phyloP scores from a whole-genome alignment of 1,284 basidiomycete genomes.

The Puccinia triticina region DNA sequence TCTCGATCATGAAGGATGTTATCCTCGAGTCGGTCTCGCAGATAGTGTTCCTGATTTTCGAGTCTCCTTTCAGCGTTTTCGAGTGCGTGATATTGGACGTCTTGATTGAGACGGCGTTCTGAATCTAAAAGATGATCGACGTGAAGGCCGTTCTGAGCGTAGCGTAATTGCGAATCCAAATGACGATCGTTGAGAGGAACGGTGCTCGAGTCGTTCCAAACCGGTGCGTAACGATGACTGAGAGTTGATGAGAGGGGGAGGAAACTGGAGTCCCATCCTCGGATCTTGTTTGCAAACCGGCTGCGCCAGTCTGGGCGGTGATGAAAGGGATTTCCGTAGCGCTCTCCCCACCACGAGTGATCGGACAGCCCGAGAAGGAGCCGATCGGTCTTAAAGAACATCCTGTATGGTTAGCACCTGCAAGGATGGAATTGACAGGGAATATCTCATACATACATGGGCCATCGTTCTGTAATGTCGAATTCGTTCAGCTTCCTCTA shows the following conservation, averaged over 20 bases:
- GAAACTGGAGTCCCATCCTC: constrained; percentile 28
- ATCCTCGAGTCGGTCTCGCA: not conserved
- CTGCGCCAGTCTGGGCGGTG: constrained; percentile 31
- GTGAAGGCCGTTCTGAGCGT: not conserved
- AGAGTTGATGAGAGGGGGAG: constrained; percentile 37
- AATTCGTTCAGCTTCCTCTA: constrained; percentile 38
- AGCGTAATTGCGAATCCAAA: not conserved
- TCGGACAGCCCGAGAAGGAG: constrained; percentile 31
- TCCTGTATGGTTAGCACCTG: not conserved
- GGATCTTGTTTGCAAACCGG: constrained; percentile 12
- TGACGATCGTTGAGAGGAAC: not conserved
- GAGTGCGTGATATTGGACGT: not conserved
- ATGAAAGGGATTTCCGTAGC: constrained; percentile 25
- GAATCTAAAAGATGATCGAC: constrained; percentile 2
- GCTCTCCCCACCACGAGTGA: constrained; percentile 41
- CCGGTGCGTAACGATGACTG: constrained; percentile 20
- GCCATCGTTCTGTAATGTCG: constrained; percentile 38
- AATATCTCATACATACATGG: constrained; percentile 5
- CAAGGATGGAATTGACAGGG: not conserved
- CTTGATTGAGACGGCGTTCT: not conserved
- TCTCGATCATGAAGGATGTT: not conserved
- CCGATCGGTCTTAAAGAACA: constrained; percentile 26
- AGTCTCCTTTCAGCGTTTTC: constrained; percentile 9
- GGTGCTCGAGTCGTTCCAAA: constrained; percentile 25
- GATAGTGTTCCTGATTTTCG: constrained; percentile 5